These are phyloP conservation scores for Pythium biforme DNA, from an alignment of 352 stramenopile species.

Conservation along the genomic window DNA sequence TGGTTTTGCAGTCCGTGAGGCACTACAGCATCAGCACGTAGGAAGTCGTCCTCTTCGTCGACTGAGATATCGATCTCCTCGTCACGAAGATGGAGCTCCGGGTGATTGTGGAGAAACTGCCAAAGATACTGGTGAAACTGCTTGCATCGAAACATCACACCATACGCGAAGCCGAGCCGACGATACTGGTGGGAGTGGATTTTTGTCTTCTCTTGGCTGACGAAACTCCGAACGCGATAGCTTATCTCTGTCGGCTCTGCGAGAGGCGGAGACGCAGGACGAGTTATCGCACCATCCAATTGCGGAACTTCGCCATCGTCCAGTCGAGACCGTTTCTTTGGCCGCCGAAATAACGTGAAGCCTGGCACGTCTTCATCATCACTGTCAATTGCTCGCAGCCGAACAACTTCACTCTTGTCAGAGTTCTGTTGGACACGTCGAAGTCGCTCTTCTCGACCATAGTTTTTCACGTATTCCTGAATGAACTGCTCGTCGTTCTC, in stretches of 20 bases:
- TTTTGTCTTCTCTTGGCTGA: conserved; percentile 53
- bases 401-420: conserved; percentile 54
- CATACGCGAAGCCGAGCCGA: conserved; percentile 76
- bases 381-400: conserved; percentile 40
- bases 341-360: conserved; percentile 18
- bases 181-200: conserved; percentile 67
- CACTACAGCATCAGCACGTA: not conserved
- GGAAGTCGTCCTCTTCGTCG: conserved; percentile 33
- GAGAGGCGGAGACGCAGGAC: not conserved
- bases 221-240: conserved; percentile 69
- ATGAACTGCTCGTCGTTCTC: conserved; percentile 72
- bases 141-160: conserved; percentile 84
- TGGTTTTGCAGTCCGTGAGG: not conserved
- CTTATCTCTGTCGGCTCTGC: conserved; percentile 40
- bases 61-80: conserved; percentile 43
- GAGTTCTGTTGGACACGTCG: conserved; percentile 62
- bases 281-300: not conserved
- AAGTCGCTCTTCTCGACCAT: conserved; percentile 73
- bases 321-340: conserved; percentile 14
- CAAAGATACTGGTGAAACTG: conserved; percentile 74
- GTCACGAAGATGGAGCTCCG: conserved; percentile 36
- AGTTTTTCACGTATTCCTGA: conserved; percentile 73
- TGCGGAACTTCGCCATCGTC: not conserved
- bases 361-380: conserved; percentile 37
- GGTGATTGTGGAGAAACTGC: conserved; percentile 53